Evolutionary conservation across 352 stramenopile species (phyloP).

Genomic region (Phytophthora palmivora): DNA sequence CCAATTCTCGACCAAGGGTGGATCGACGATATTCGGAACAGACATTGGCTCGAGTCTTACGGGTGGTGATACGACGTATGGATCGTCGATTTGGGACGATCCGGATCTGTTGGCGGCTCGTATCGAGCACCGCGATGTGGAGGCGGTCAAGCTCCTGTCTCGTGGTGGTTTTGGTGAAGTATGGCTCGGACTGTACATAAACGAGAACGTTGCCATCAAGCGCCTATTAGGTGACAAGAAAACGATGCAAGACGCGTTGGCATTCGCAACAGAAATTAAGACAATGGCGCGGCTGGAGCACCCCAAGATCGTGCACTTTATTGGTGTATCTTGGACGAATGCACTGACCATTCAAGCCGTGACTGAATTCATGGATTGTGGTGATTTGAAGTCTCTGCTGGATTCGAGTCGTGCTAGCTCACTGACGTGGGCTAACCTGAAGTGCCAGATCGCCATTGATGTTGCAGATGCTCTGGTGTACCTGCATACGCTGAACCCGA

Average conservation of each 20-base stretch:
- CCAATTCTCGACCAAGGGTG: constrained; percentile 39
- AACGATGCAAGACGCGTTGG: constrained; percentile 56
- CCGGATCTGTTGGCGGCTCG: constrained; percentile 65
- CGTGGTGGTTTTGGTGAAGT: constrained; percentile 76
- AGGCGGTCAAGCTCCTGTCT: constrained; percentile 64
- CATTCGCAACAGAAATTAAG: constrained; percentile 72
- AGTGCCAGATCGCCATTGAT: constrained; percentile 77
- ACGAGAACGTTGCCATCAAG: constrained; percentile 77
- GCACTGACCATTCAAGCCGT: constrained; percentile 65
- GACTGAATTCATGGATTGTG: constrained; percentile 77
- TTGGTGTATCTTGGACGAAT: constrained; percentile 76
- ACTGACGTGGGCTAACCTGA: constrained; percentile 67
- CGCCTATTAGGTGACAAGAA: constrained; percentile 61
- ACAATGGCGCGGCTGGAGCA: constrained; percentile 64
- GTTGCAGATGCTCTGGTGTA: constrained; percentile 75
- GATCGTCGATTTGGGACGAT: constrained; percentile 76
- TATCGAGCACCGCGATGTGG: constrained; percentile 61
- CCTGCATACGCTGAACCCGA: constrained; percentile 71
- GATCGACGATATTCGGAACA: constrained; percentile 34
- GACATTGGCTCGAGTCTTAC: constrained; percentile 48
- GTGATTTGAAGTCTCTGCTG: constrained; percentile 61
- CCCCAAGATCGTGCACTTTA: constrained; percentile 72
- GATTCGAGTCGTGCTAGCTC: constrained; percentile 43
- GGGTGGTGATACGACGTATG: constrained; percentile 42
- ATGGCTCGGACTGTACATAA: constrained; percentile 70